phyloP scores from a whole-genome alignment of 2,329 filamentous ascomycete genomes.

The Rachicladosporium sp. region DNA sequence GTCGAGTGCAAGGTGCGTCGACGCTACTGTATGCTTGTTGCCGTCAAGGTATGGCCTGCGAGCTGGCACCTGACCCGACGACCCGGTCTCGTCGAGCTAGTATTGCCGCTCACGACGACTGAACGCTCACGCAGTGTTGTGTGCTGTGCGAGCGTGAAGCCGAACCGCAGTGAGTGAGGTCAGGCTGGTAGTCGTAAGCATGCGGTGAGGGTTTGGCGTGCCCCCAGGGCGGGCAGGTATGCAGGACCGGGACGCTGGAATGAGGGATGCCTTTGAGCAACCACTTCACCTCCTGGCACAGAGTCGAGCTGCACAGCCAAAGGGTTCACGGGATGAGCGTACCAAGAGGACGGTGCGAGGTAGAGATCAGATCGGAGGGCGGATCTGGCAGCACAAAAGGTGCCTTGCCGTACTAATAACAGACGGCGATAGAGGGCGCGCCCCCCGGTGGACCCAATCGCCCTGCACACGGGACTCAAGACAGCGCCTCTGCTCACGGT shows the following conservation, averaged over 20 bases:
- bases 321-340: neutral
- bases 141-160: conserved; percentile 1
- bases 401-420: conserved; percentile 6
- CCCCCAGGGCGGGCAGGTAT: neutral
- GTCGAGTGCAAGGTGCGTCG: conserved; percentile 1
- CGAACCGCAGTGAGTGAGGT: too few relatives aligned
- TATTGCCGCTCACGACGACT: too few relatives aligned
- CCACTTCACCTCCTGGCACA: conserved; percentile 1
- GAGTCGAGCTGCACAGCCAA: conserved; percentile 1
- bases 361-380: conserved; percentile 3
- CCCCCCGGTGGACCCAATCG: conserved; percentile 5
- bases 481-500: conserved; percentile 5
- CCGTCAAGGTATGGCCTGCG: conserved; percentile 3
- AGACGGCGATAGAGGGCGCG: conserved; percentile 6
- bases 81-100: conserved; percentile 3
- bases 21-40: conserved; percentile 1
- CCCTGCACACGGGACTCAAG: conserved; percentile 6
- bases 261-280: conserved; percentile 4
- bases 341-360: conserved; percentile 3
- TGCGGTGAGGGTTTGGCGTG: too few relatives aligned
- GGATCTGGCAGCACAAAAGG: conserved; percentile 6
- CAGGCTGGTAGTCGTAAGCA: too few relatives aligned
- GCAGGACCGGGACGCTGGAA: conserved; percentile 4
- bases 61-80: conserved; percentile 4
- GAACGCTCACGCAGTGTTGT: conserved; percentile 3